phyloP scores from a whole-genome alignment of 1,284 basidiomycete genomes.

The Ceratobasidium sp. region DNA sequence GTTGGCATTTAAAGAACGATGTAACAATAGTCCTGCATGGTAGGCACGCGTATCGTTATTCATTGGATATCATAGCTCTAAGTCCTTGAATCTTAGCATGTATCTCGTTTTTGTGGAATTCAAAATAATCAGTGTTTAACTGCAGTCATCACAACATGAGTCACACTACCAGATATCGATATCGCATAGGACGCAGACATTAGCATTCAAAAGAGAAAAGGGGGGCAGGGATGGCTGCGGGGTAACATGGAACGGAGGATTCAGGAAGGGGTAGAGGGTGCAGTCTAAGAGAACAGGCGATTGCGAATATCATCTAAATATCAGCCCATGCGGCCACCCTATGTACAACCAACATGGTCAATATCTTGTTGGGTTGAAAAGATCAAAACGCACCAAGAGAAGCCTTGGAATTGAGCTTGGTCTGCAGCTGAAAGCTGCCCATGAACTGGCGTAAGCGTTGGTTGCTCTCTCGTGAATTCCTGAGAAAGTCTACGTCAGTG shows the following conservation, averaged over 20 bases:
- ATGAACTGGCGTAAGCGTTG: conserved; percentile 97
- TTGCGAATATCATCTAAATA: conserved; percentile 63
- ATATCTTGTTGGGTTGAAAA: background rate
- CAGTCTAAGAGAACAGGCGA: conserved; percentile 53
- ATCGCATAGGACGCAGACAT: too few species aligned
- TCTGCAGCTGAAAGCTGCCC: conserved; percentile 92
- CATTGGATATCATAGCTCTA: too few species aligned
- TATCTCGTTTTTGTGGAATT: background rate
- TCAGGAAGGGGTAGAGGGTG: background rate
- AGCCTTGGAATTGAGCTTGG: conserved; percentile 95
- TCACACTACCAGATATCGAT: conserved; percentile 13
- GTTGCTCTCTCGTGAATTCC: conserved; percentile 97
- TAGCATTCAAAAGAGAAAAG: conserved; percentile 32
- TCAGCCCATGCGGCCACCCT: conserved; percentile 82
- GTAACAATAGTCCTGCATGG: background rate
- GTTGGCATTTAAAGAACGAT: background rate
- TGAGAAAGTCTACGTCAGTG: conserved; percentile 88
- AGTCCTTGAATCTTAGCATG: too few species aligned
- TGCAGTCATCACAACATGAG: conserved; percentile 28
- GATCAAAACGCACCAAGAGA: conserved; percentile 80
- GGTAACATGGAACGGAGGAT: conserved; percentile 42
- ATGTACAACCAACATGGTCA: conserved; percentile 7
- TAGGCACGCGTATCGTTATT: background rate
- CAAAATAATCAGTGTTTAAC: conserved; percentile 42
- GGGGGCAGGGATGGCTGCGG: conserved; percentile 28